Conservation (phyloP, 768 basidiomycete species). For the Lactarius pseudohatsudake region DNA sequence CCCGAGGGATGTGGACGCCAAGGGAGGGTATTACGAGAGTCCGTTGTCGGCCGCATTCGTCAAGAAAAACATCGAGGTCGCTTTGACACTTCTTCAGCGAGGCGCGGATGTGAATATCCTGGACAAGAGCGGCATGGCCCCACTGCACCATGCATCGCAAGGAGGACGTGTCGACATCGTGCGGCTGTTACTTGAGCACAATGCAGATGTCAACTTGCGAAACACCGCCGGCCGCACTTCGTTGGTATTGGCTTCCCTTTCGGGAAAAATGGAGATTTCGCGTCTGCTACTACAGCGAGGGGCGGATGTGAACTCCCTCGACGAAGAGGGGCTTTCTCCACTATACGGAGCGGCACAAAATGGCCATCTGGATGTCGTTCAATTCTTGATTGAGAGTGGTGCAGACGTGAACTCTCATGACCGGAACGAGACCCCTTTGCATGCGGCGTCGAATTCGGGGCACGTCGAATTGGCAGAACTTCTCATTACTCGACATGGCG, state of each 20-base stretch:
- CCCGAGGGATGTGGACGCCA: neutral
- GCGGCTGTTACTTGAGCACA: slow-evolving; percentile 7
- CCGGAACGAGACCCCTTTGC: neutral
- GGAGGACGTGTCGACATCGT: neutral
- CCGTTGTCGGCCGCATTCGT: neutral
- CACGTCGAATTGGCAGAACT: neutral
- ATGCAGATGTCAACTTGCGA: neutral
- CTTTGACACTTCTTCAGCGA: neutral
- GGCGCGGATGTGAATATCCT: neutral
- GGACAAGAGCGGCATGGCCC: neutral
- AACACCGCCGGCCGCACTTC: neutral
- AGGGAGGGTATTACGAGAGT: neutral
- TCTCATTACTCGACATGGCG: neutral
- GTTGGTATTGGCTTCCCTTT: neutral
- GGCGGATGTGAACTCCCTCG: neutral
- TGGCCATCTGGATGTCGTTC: neutral
- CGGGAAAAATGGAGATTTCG: neutral
- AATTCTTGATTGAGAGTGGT: neutral
- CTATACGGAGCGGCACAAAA: neutral
- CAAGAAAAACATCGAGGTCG: neutral
- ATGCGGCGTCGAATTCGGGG: neutral
- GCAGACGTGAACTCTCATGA: neutral
- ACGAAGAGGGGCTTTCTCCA: neutral
- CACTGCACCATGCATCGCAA: neutral
- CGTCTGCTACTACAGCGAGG: neutral